Evolutionary conservation across 192 early-diverging fungal genomes (phyloP), one percentile per base, ranked within the genome.

Genomic region (Gryganskiella cystojenkinii): DNA sequence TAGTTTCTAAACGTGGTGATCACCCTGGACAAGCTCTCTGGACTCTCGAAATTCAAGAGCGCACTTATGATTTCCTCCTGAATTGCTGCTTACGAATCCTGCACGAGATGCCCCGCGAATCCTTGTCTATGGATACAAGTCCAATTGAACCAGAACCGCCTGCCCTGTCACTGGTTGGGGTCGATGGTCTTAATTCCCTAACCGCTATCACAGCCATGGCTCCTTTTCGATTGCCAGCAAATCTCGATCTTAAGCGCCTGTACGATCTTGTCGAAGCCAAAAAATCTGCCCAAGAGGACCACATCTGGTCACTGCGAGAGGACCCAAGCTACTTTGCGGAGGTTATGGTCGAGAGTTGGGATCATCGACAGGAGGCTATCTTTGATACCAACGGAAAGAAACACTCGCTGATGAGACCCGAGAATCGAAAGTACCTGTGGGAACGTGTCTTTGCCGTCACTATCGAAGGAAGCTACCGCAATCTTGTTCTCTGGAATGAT

Each of bases 251-350:
- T 37, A 25, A n/a, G 24, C 62, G 61, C 44, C 62, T 72, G 13
- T 62, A 37, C 50, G 49, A 64, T 24, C 61, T 72, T 64, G 22
- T 72, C 14, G 61, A 54, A 37, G 62, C 70, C 50, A 72, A 44
- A 54, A 55, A 55, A 14, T 64, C 61, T 7, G 70, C 70, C 46
- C 33, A 33, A 1, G 70, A 72, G 50, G 70, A 72, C 58, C 70
- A 72, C 24, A 54, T 64, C 30, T 72, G 70, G 61, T 72, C 62
- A 42, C 56, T 72, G 25, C 54, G 70, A n/a, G 70, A 72, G 42
- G 70, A 72, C 46, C 70, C 70, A 17, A 22, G 61, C 19, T 72
- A 72, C 42, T 72, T 72, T 72, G 56, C 54, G 28, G 49, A 59
- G 31, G 22, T 22, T 7, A 13, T 64, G 30, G 47, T 72, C 34